Base-by-base conservation (phyloP, 1,139 yeast species). In the Pichia sp. region DNA sequence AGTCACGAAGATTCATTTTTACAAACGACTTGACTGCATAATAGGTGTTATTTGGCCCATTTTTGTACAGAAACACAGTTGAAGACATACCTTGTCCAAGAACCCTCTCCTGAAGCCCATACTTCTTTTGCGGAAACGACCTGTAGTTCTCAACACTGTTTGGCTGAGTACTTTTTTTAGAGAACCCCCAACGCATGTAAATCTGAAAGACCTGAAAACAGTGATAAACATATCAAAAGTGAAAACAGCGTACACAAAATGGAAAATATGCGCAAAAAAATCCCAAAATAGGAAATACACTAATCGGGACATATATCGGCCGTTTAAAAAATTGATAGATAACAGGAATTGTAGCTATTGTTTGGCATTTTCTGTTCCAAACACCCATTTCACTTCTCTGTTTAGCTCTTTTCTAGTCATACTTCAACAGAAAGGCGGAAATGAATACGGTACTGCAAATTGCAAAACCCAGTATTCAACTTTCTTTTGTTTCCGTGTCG, bases 11-110 rank as follows among this genome's bases (percentile, higher is more conserved):
- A 8, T 59, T 51, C 44, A 62, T 64, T 56, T 71, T 72, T 3
- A 61, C 61, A 40, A 53, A 52, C 2, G 42, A 30, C 54, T 76
- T 76, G 8, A 74, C 67, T 1, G 75, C 80, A 58, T 63, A 72
- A 1, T 47, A 15, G 13, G 50, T 56, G 6, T 37, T 24, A 57
- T 64, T 5, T 71, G 76, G 5, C 53, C 48, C 1, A 75, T 76
- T 1, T 25, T 38, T 27, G 26, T 48, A 49, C 8, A 47, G 41
- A 36, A 39, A 51, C 3, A 51, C 55, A 4, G 45, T 41, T 22
- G 46, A 32, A 2, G 55, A 44, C 9, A 42, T 35, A 1, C 81
- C 81, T 29, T 53, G 43, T 1, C 74, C 74, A 4, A 70, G 24
- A 3, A 30, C 34, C 7, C 23, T n/a, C 7, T 25, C 22, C 11